phyloP scores from a whole-genome alignment of 805 yeast genomes.

The Jamesozyma hellenica region DNA sequence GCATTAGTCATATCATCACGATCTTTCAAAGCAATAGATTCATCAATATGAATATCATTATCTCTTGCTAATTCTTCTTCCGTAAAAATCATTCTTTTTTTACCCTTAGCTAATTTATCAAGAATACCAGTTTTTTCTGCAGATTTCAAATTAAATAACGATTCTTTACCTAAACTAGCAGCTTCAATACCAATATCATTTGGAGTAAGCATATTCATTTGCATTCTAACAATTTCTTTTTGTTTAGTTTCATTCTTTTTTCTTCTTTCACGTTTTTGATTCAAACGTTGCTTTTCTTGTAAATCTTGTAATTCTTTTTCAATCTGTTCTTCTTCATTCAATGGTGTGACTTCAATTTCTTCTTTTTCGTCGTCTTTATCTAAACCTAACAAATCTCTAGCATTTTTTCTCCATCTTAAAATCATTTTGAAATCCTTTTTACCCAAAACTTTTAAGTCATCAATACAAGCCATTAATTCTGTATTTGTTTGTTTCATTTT shows the following conservation, averaged over 20 bases:
- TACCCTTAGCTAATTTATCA: slow-evolving; percentile 66
- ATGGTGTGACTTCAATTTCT: slow-evolving; percentile 53
- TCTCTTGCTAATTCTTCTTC: slow-evolving; percentile 45
- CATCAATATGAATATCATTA: slow-evolving; percentile 48
- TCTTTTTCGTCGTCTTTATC: slow-evolving; percentile 41
- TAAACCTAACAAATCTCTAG: slow-evolving; percentile 66
- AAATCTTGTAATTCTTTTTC: slow-evolving; percentile 74
- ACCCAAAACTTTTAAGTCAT: slow-evolving; percentile 89
- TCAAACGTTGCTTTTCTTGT: slow-evolving; percentile 58
- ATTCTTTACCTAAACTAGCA: slow-evolving; percentile 64
- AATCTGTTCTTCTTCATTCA: slow-evolving; percentile 82
- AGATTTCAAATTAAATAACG: slow-evolving; percentile 70
- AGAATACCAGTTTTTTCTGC: slow-evolving; percentile 84
- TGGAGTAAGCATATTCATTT: slow-evolving; percentile 92
- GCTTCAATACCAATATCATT: slow-evolving; percentile 91
- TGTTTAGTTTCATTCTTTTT: slow-evolving; percentile 73
- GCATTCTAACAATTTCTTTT: slow-evolving; percentile 82
- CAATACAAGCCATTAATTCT: slow-evolving; percentile 73
- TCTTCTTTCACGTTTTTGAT: slow-evolving; percentile 71
- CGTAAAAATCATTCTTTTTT: slow-evolving; percentile 49
- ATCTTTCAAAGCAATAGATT: slow-evolving; percentile 30
- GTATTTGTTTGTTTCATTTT: slow-evolving; percentile 68
- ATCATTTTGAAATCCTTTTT: slow-evolving; percentile 83
- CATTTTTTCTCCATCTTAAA: slow-evolving; percentile 79
- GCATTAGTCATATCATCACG: slow-evolving; percentile 36